Evolutionary conservation across 176 grass and related monocot genomes (phyloP).

Genomic region (Raddia guianensis): DNA sequence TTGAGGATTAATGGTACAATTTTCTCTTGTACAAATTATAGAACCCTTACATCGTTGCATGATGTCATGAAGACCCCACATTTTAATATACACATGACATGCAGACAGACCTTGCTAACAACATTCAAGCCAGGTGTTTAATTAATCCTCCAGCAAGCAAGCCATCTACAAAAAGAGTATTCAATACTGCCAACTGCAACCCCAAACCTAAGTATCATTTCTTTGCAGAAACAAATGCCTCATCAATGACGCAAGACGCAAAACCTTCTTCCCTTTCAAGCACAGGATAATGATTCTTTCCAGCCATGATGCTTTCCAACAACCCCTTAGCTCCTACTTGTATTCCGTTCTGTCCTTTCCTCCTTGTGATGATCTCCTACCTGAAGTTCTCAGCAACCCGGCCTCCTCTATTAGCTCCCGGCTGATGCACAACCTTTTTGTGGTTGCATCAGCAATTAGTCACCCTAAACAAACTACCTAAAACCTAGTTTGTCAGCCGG

Average conservation of each 20-base stretch:
- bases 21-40: neutral
- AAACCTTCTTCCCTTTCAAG: neutral
- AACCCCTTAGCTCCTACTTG: conserved; percentile 23
- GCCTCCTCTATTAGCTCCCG: neutral
- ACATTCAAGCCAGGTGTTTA: neutral
- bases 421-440: conserved; percentile 31
- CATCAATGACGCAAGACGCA: conserved; percentile 25
- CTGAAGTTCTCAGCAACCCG: conserved; percentile 19
- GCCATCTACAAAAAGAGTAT: neutral
- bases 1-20: too few relatives aligned
- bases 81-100: neutral
- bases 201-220: neutral
- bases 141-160: conserved; percentile 7
- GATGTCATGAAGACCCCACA: neutral
- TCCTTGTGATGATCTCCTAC: conserved; percentile 14
- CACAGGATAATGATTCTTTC: conserved; percentile 13
- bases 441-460: conserved; percentile 49
- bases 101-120: neutral
- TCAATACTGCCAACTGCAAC: neutral
- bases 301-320: conserved; percentile 46
- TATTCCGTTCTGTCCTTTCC: conserved; percentile 38
- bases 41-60: neutral
- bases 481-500: conserved; percentile 32
- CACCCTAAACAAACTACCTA: conserved; percentile 11
- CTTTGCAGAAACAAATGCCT: neutral